Conservation (phyloP, 768 basidiomycete species). For the Naganishia antarctica region DNA sequence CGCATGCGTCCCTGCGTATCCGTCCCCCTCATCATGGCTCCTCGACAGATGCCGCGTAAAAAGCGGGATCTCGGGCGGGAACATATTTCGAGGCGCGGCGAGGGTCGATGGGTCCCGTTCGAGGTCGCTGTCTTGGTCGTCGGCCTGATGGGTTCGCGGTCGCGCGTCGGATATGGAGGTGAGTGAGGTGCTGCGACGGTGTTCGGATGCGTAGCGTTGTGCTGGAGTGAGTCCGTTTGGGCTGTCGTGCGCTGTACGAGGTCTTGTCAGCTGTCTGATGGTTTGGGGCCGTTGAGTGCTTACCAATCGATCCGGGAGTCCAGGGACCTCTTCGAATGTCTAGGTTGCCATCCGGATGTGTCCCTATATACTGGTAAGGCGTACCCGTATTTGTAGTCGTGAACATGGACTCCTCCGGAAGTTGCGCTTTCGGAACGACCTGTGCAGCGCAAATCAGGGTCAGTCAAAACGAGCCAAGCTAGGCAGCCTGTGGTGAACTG, state of each 20-base stretch:
- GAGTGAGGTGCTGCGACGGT: constrained; percentile 11
- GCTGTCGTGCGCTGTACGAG: background rate
- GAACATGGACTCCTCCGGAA: constrained; percentile 8
- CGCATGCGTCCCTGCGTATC: too few relatives aligned
- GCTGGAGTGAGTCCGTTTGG: constrained; percentile 2
- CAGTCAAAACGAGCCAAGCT: too few relatives aligned
- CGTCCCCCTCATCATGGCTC: too few relatives aligned
- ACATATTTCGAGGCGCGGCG: constrained; percentile 19
- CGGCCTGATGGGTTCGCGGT: too few relatives aligned
- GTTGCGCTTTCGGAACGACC: constrained; percentile 1
- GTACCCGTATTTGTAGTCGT: constrained; percentile 19
- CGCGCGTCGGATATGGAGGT: background rate
- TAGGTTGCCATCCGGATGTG: background rate
- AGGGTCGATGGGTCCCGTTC: background rate
- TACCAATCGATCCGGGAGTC: background rate
- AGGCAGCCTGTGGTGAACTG: background rate
- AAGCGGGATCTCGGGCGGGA: constrained; percentile 14
- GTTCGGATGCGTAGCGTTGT: constrained; percentile 5
- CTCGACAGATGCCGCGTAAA: background rate
- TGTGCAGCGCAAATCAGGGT: background rate
- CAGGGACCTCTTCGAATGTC: background rate
- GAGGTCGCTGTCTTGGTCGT: too few relatives aligned
- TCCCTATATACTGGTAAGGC: constrained; percentile 13
- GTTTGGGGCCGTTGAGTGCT: too few relatives aligned
- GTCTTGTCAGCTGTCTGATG: too few relatives aligned